Conservation (phyloP, 129 eudicot species). For the Flaveria brownii region DNA sequence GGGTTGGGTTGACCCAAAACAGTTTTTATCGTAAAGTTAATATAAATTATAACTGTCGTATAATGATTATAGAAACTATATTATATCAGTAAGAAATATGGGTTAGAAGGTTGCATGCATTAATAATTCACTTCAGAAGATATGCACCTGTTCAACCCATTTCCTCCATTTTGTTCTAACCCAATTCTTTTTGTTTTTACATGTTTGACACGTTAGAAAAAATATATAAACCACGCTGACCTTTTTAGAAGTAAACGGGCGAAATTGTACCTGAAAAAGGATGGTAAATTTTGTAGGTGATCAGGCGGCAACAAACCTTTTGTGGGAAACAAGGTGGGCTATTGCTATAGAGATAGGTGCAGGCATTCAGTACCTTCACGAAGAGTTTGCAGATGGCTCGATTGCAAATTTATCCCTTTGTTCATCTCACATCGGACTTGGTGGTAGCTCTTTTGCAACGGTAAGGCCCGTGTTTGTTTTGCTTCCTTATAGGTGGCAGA, state of each 20-base stretch:
- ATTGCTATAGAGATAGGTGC: constrained; percentile 49
- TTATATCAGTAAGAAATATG: not conserved
- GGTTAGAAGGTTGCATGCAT: not conserved
- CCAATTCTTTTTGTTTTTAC: not conserved
- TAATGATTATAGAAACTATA: not conserved
- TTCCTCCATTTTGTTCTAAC: not conserved
- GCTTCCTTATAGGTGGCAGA: constrained; percentile 3
- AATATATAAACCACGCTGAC: not conserved
- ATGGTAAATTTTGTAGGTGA: constrained; percentile 39
- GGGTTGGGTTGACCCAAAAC: not conserved
- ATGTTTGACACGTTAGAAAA: not conserved
- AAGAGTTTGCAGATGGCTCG: constrained; percentile 51
- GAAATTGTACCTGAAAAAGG: not conserved
- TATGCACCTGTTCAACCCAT: not conserved
- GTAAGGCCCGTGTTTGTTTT: constrained; percentile 23
- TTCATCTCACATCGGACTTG: constrained; percentile 32
- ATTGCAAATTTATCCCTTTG: constrained; percentile 39
- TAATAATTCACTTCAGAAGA: not conserved
- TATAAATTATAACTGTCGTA: not conserved
- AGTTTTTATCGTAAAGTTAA: not conserved
- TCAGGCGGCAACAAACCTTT: constrained; percentile 37
- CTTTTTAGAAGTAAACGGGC: not conserved
- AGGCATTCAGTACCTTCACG: constrained; percentile 48
- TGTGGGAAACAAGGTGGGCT: constrained; percentile 41
- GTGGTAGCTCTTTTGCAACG: constrained; percentile 31